Conservation (phyloP, 306 rosid species). For the Spatholobus suberectus region DNA sequence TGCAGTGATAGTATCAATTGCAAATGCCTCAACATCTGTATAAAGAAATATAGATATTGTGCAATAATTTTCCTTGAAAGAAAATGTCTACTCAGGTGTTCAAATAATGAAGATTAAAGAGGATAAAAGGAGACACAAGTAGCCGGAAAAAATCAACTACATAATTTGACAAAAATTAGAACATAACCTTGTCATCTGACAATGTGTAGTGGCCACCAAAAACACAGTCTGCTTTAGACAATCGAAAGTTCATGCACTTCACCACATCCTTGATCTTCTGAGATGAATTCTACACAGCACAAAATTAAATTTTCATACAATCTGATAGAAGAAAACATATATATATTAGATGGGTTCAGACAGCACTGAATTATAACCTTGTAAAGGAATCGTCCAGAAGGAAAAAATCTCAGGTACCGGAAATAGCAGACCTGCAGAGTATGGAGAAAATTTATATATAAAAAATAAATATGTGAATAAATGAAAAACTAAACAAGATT, state of each 20-base stretch:
- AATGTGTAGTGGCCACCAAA: slow-evolving; percentile 89
- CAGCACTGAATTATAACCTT: slow-evolving; percentile 61
- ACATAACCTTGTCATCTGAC: slow-evolving; percentile 79
- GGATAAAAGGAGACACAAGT: not conserved
- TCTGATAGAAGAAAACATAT: slow-evolving; percentile 28
- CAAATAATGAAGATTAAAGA: slow-evolving; percentile 3
- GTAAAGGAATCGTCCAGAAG: slow-evolving; percentile 90
- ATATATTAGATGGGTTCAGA: not conserved
- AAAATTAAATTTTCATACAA: slow-evolving; percentile 35
- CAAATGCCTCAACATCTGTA: slow-evolving; percentile 37
- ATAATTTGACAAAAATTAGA: slow-evolving; percentile 28
- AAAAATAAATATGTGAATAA: not conserved
- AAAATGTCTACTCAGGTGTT: slow-evolving; percentile 15
- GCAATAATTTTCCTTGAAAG: slow-evolving; percentile 12
- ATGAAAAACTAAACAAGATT: slow-evolving; percentile 1
- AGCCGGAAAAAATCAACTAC: slow-evolving; percentile 7
- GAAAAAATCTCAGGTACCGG: slow-evolving; percentile 86
- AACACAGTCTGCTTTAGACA: slow-evolving; percentile 66
- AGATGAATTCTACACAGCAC: slow-evolving; percentile 77
- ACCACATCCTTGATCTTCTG: slow-evolving; percentile 82
- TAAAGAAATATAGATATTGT: slow-evolving; percentile 17
- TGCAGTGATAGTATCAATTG: slow-evolving; percentile 45
- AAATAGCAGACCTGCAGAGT: slow-evolving; percentile 88
- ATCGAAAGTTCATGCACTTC: slow-evolving; percentile 88
- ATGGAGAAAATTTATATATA: not conserved